Conservation (phyloP, 176 grass and related monocot species). For the Thinopyrum elongatum region DNA sequence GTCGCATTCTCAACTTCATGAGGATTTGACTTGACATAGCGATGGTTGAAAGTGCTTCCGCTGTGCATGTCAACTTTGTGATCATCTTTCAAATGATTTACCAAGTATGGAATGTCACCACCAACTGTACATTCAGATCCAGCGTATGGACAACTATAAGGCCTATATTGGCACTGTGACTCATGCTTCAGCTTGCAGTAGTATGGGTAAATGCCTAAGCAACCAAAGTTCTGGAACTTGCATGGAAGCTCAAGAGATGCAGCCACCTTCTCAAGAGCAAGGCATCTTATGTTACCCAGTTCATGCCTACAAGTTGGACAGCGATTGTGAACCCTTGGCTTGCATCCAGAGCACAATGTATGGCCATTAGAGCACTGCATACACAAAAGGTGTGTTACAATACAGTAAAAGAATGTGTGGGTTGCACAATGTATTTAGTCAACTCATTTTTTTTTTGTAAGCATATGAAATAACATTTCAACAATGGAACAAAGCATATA, state of each 20-base stretch:
- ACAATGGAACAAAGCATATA: not conserved
- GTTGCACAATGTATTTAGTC: not conserved
- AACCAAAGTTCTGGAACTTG: conserved; percentile 51
- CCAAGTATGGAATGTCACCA: conserved; percentile 56
- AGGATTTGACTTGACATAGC: conserved; percentile 59
- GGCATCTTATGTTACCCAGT: conserved; percentile 59
- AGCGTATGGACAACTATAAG: conserved; percentile 58
- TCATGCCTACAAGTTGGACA: conserved; percentile 65
- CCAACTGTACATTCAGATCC: conserved; percentile 57
- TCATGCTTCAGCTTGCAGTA: conserved; percentile 66
- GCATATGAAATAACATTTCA: not conserved
- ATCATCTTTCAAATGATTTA: conserved; percentile 61
- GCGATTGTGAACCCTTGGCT: conserved; percentile 56
- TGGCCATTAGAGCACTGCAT: conserved; percentile 61
- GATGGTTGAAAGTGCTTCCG: conserved; percentile 61
- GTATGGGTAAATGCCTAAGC: conserved; percentile 54
- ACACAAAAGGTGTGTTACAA: conserved; percentile 29
- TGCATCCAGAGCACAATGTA: conserved; percentile 58
- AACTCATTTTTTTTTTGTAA: not conserved
- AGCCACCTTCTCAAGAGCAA: conserved; percentile 66
- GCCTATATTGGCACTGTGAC: conserved; percentile 49
- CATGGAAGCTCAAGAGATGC: conserved; percentile 64
- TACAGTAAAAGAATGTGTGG: conserved; percentile 1
- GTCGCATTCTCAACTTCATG: conserved; percentile 65
- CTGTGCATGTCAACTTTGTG: conserved; percentile 69